Evolutionary conservation across 352 stramenopile genomes (phyloP), one percentile per base, ranked within the genome.

Genomic region (Globisporangium cederbergense): DNA sequence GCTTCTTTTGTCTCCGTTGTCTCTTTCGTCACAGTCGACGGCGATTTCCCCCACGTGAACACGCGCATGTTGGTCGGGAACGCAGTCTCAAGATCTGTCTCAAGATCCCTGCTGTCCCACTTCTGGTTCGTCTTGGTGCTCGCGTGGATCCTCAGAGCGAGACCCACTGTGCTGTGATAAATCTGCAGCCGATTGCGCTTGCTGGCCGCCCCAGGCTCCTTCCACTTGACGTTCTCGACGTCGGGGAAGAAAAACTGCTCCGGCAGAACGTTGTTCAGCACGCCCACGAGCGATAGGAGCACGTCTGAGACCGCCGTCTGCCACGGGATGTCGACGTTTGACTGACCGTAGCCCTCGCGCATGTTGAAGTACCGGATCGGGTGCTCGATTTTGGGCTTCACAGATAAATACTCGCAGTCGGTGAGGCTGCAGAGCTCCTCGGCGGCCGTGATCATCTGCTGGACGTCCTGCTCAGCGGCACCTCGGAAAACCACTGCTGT

Each of bases 281-380:
- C 71, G 1, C 77, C 77, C 30, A 85, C 76, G 6, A 86, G 61
- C 42, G 79, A 85, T 55, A 74, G 18, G 61, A 88, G 62, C 47
- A 88, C 75, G 47, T 88, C 77, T 4, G 79, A 74, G 9, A 66
- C 70, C 4, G 71, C 69, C 0, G 75, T 86, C 43, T 88, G 79
- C 62, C 73, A 85, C 25, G 77, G 77, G 30, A 88, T 80, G 49
- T 68, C 60, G 6, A 52, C 62, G 28, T 18, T 46, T 2, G 47
- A 28, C 47, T 88, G 77, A 0, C 79, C 77, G 32, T 71, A 88
- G 4, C 74, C 75, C 63, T 88, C 75, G 32, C 77, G 77, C 79
- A 88, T 86, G 70, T 88, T 83, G 49, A 86, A 88, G 47, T 85
- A 79, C 40, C 60, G 59, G 55, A 88, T 83, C 28, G 62, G 32